Percentiles rank a stretch among this genome's conserved stretches.
Evolutionary conservation across 352 stramenopile genomes (phyloP).

Genomic region (Phytophthora pini): DNA sequence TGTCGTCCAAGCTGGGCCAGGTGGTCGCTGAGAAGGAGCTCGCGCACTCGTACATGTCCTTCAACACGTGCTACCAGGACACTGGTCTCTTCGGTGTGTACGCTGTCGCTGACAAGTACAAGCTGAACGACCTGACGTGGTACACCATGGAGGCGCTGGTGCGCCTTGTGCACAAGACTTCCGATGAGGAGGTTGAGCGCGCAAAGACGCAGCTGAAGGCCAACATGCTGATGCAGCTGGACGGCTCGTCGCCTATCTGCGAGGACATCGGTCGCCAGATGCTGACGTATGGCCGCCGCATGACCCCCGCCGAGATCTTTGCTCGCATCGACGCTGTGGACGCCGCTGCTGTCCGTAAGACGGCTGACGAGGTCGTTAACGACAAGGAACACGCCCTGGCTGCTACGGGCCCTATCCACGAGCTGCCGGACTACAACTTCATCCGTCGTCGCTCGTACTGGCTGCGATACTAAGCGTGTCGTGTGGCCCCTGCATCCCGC

Average conservation of each 20-base stretch:
- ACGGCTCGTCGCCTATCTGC: conserved; percentile 97
- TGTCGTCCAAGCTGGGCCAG: conserved; percentile 96
- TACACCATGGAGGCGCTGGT: conserved; percentile 96
- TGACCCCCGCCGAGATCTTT: conserved; percentile 99
- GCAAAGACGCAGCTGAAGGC: conserved; percentile 99
- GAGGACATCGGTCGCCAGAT: conserved; percentile 99
- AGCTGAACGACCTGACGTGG: conserved; percentile 95
- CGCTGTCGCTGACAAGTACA: conserved; percentile 94
- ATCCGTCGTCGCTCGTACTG: conserved; percentile 99
- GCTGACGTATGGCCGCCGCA: conserved; percentile 95
- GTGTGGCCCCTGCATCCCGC: conserved; percentile 24
- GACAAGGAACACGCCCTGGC: conserved; percentile 99
- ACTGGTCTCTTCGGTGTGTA: conserved; percentile 99
- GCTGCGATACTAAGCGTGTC: conserved; percentile 88
- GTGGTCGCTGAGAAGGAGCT: conserved; percentile 96
- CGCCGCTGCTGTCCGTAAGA: conserved; percentile 91
- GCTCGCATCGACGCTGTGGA: conserved; percentile 98
- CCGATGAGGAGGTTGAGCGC: conserved; percentile 96
- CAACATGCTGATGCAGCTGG: conserved; percentile 99
- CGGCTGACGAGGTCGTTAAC: conserved; percentile 93
- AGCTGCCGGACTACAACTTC: conserved; percentile 99
- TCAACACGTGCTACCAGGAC: conserved; percentile 99
- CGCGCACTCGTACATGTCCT: conserved; percentile 98
- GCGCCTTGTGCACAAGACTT: conserved; percentile 95
- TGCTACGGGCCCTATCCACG: conserved; percentile 97